Conservation (phyloP, 768 basidiomycete species). For the Russula dissimulans region DNA sequence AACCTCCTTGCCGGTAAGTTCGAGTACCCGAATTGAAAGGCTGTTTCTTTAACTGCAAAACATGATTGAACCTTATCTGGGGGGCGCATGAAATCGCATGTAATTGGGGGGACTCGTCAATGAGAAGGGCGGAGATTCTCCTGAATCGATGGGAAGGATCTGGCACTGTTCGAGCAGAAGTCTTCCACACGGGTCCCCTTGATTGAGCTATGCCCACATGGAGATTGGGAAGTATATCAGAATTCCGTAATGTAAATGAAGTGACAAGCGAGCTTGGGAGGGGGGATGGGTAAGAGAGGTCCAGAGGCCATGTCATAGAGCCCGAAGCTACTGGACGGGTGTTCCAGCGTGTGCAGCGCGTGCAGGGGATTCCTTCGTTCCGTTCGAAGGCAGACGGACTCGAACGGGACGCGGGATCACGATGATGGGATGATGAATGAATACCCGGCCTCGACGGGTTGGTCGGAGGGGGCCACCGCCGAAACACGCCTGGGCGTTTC, state of each 20-base stretch:
- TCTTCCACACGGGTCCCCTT: constrained; percentile 7
- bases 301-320: neutral
- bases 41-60: constrained; percentile 24
- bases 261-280: constrained; percentile 9
- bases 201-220: constrained; percentile 18
- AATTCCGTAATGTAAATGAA: constrained; percentile 20
- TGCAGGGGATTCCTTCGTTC: neutral
- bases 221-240: constrained; percentile 19
- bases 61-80: constrained; percentile 21
- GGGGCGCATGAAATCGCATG: constrained; percentile 6
- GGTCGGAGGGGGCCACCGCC: constrained; percentile 7
- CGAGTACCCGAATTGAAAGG: constrained; percentile 19
- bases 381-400: constrained; percentile 1
- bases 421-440: neutral
- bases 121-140: constrained; percentile 13
- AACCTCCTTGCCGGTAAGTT: constrained; percentile 14
- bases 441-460: neutral
- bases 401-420: neutral
- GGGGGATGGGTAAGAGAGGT: neutral
- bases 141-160: constrained; percentile 19
- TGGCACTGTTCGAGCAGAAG: constrained; percentile 9
- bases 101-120: constrained; percentile 17
- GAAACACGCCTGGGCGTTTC: neutral
- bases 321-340: neutral
- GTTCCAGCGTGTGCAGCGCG: neutral